phyloP scores from a whole-genome alignment of 257 asterid genomes.

The Gentiana macrophylla region DNA sequence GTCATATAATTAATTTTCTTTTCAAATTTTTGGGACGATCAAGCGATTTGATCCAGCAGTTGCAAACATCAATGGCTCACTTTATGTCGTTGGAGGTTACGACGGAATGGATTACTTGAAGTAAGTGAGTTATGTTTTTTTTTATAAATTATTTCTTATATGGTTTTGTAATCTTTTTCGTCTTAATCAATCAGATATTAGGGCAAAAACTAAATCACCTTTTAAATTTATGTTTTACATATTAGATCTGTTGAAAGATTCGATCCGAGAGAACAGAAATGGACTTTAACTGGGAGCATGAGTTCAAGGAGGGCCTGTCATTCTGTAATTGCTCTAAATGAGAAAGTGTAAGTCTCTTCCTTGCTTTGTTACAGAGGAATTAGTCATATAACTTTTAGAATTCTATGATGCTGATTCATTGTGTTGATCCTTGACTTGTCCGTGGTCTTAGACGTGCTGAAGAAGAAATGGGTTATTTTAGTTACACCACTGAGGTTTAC shows the following conservation, averaged over 20 bases:
- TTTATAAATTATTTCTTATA: background rate
- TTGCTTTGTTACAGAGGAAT: too few relatives aligned
- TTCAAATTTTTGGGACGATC: slow-evolving; percentile 1
- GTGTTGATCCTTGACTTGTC: too few relatives aligned
- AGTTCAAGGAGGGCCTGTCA: slow-evolving; percentile 46
- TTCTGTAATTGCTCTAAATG: slow-evolving; percentile 45
- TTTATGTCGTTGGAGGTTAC: slow-evolving; percentile 64
- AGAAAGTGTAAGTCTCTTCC: slow-evolving; percentile 38
- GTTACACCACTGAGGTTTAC: too few relatives aligned
- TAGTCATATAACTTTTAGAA: too few relatives aligned
- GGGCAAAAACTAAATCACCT: too few relatives aligned
- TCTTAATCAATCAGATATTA: too few relatives aligned
- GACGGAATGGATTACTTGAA: slow-evolving; percentile 47
- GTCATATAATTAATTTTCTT: background rate
- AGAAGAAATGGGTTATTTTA: too few relatives aligned
- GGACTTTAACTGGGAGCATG: slow-evolving; percentile 50
- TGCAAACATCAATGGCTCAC: slow-evolving; percentile 35
- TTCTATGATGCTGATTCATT: too few relatives aligned
- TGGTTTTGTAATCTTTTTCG: background rate
- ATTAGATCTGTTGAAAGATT: slow-evolving; percentile 53
- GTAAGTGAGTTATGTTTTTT: slow-evolving; percentile 35
- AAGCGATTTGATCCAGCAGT: slow-evolving; percentile 58
- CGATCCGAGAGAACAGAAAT: slow-evolving; percentile 56
- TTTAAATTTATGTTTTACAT: slow-evolving; percentile 5
- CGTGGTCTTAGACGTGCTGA: too few relatives aligned